phyloP scores from a whole-genome alignment of 306 rosid genomes.

The Delonix regia region DNA sequence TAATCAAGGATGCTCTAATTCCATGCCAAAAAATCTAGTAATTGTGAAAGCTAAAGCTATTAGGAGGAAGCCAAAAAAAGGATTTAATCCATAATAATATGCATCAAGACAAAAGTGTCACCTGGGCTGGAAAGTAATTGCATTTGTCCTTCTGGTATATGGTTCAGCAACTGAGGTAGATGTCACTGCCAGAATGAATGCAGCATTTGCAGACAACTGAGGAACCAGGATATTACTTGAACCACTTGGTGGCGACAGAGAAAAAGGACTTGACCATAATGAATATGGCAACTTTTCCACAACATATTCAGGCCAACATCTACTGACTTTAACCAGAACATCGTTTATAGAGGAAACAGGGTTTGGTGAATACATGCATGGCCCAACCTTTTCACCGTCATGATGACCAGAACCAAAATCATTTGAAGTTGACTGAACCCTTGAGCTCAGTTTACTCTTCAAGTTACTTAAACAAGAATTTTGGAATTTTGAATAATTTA shows the following conservation, averaged over 20 bases:
- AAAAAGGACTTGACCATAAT: conserved; percentile 81
- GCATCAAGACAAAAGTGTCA: conserved; percentile 33
- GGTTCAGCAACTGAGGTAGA: conserved; percentile 72
- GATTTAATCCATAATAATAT: conserved; percentile 23
- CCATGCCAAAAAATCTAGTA: conserved; percentile 16
- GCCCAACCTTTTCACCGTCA: conserved; percentile 64
- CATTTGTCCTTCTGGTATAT: conserved; percentile 75
- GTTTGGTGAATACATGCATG: conserved; percentile 77
- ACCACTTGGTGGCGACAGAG: conserved; percentile 85
- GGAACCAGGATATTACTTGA: conserved; percentile 85
- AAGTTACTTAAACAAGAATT: conserved; percentile 41
- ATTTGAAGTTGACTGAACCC: conserved; percentile 40
- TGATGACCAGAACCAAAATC: conserved; percentile 49
- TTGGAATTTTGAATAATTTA: conserved; percentile 32
- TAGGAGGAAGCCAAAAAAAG: neutral
- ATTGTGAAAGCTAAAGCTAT: neutral
- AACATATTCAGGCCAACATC: conserved; percentile 49
- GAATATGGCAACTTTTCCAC: conserved; percentile 46
- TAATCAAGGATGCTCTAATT: conserved; percentile 8
- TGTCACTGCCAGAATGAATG: conserved; percentile 73
- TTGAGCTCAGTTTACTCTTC: conserved; percentile 39
- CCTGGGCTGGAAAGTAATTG: conserved; percentile 95
- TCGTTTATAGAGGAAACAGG: conserved; percentile 62
- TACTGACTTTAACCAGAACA: conserved; percentile 68
- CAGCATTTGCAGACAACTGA: conserved; percentile 66